Evolutionary conservation across 805 yeast genomes (phyloP), one percentile per base, ranked within the genome.

Genomic region (Ogataea haglerorum): DNA sequence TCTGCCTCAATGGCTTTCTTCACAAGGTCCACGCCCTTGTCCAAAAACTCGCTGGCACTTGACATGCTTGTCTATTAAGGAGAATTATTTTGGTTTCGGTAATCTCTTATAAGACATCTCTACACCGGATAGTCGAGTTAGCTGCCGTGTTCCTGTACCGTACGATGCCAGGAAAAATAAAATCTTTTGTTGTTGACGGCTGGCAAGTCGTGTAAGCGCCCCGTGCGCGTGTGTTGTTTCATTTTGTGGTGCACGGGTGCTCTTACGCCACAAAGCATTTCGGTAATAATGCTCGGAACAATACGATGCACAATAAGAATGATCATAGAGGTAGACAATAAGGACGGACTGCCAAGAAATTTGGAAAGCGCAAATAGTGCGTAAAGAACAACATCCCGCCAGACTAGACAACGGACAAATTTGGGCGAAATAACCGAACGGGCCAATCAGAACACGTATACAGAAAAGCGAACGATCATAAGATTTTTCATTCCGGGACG

Each of bases 1-100:
- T 93, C 99, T 5, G 95, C 88, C 60, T 89, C 96, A 40, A 93
- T 89, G 17, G 99, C 99, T 63, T 83, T 84, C 59, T 89, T 95
- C 14, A 93, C 95, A 26, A 89, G 73, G 48, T 89, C 96, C 17
- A 93, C 89, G n/a, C 97, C 99, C 60, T 93, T 93, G 45, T 85
- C 81, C 30, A 93, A 73, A 61, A 91, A 91, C 58, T 91, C 63
- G 9, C 76, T 76, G 6, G 81, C 59, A 35, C 55, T 54, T 10
- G 63, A 55, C 64, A 59, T 59, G 30, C 21, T 25, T 29, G 19
- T 5, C 22, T 27, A 14, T 28, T 29, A 19, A 15, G 15, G 7
- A 9, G 15, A 36, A 18, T 7, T 19, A 7, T 19, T 28, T 22
- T 15, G 28, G 12, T 13, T 34, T 26, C 21, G 21, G 10, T 19